phyloP scores from a whole-genome alignment of 768 basidiomycete genomes.

The Terana coerulea region DNA sequence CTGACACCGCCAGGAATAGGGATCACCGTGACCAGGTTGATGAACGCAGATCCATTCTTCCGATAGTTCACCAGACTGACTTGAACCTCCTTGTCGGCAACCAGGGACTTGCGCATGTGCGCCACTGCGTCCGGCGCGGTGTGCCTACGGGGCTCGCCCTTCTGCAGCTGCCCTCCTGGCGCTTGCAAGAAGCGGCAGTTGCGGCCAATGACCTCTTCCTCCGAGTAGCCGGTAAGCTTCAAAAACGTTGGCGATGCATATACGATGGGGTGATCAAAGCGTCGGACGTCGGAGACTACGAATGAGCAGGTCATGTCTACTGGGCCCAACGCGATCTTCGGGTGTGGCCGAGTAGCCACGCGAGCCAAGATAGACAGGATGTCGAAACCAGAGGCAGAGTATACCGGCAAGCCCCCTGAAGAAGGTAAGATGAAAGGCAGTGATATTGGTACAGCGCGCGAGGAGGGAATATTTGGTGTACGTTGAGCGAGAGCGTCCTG shows the following conservation, averaged over 20 bases:
- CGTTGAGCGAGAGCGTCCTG: no score
- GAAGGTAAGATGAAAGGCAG: slow-evolving; percentile 22
- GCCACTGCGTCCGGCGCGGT: slow-evolving; percentile 66
- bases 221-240: slow-evolving; percentile 68
- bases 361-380: slow-evolving; percentile 77
- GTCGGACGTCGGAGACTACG: slow-evolving; percentile 79
- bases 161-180: slow-evolving; percentile 55
- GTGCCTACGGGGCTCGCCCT: slow-evolving; percentile 51
- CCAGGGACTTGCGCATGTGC: slow-evolving; percentile 60
- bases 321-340: slow-evolving; percentile 77
- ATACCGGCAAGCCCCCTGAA: slow-evolving; percentile 51
- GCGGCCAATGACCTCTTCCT: slow-evolving; percentile 75
- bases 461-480: slow-evolving; percentile 1
- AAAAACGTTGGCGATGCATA: slow-evolving; percentile 88
- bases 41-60: slow-evolving; percentile 80
- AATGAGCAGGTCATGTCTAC: slow-evolving; percentile 94
- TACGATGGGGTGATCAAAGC: slow-evolving; percentile 82
- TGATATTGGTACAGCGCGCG: slow-evolving; percentile 14
- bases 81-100: slow-evolving; percentile 84
- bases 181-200: slow-evolving; percentile 93
- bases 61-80: slow-evolving; percentile 83
- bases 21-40: slow-evolving; percentile 90
- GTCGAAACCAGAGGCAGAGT: slow-evolving; percentile 91
- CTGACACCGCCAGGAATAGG: slow-evolving; percentile 64
- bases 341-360: slow-evolving; percentile 70